These are phyloP conservation scores for Pinus taeda DNA, from an alignment of 75 land plant genomes.

Conservation along the genomic window DNA sequence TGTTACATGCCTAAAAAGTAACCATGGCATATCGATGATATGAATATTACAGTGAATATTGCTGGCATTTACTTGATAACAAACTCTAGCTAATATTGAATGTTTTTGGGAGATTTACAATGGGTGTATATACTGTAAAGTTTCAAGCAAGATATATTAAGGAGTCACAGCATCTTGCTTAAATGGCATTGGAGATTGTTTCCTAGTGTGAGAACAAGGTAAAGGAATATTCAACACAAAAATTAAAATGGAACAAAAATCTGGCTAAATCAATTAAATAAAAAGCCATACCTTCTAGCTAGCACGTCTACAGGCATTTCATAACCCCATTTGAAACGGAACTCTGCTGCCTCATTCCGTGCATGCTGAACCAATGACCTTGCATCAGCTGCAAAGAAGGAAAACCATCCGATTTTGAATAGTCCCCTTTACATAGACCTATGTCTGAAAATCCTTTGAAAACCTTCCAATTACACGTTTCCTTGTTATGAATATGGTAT, in stretches of 20 bases:
- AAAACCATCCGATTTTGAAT: not conserved
- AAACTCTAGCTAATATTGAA: too few relatives aligned
- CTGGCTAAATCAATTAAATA: not conserved
- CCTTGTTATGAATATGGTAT: not conserved
- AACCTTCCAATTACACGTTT: not conserved
- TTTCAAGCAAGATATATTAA: too few relatives aligned
- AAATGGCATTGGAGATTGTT: not conserved
- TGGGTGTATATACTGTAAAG: too few relatives aligned
- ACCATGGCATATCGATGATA: too few relatives aligned
- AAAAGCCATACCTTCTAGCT: slow-evolving; percentile 61
- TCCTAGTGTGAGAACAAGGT: not conserved
- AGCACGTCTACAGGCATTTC: slow-evolving; percentile 86
- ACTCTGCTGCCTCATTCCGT: slow-evolving; percentile 88
- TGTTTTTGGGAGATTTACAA: too few relatives aligned
- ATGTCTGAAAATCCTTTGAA: not conserved
- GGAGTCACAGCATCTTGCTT: not conserved
- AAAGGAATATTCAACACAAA: not conserved
- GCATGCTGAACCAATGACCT: slow-evolving; percentile 86
- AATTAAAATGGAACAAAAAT: not conserved
- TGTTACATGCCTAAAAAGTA: too few relatives aligned
- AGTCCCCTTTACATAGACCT: not conserved
- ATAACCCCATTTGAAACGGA: slow-evolving; percentile 82
- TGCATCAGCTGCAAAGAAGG: slow-evolving; percentile 71
- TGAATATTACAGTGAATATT: too few relatives aligned
- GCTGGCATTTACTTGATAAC: too few relatives aligned